phyloP scores from a whole-genome alignment of 202 grass and related monocot species.

The Schoenoplectus tabernaemontani region DNA sequence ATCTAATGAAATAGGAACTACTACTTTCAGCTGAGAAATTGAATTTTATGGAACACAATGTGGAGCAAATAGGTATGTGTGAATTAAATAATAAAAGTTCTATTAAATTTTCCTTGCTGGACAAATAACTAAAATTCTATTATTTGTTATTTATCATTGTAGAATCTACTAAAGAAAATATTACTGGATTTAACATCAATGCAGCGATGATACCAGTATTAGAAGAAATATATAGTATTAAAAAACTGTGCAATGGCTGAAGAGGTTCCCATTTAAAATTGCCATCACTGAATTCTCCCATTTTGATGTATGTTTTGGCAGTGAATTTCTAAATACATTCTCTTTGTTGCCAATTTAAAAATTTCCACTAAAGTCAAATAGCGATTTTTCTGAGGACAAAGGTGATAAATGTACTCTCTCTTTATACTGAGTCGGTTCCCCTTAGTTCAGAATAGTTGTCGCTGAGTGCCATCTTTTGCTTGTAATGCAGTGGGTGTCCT shows the following conservation, averaged over 20 bases:
- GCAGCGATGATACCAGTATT: neutral
- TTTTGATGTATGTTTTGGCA: neutral
- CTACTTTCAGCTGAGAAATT: constrained; percentile 6
- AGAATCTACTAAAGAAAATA: neutral
- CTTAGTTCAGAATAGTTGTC: neutral
- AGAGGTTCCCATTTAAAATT: neutral
- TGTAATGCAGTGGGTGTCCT: neutral
- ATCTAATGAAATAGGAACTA: neutral
- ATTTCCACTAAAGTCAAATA: too few species aligned
- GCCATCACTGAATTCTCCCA: neutral
- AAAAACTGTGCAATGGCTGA: neutral
- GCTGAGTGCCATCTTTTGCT: neutral
- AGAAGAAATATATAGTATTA: neutral
- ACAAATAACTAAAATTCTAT: neutral
- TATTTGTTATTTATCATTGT: neutral
- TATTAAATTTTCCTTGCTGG: neutral
- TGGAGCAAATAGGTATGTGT: neutral
- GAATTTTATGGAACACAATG: neutral
- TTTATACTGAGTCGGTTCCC: neutral
- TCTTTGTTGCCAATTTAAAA: neutral
- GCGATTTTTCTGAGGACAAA: too few species aligned
- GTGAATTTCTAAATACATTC: neutral
- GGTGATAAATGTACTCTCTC: too few species aligned
- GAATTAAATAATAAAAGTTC: neutral
- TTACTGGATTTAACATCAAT: neutral